These are phyloP conservation scores for Vigna angularis DNA, from an alignment of 306 rosid genomes.

Conservation along the genomic window DNA sequence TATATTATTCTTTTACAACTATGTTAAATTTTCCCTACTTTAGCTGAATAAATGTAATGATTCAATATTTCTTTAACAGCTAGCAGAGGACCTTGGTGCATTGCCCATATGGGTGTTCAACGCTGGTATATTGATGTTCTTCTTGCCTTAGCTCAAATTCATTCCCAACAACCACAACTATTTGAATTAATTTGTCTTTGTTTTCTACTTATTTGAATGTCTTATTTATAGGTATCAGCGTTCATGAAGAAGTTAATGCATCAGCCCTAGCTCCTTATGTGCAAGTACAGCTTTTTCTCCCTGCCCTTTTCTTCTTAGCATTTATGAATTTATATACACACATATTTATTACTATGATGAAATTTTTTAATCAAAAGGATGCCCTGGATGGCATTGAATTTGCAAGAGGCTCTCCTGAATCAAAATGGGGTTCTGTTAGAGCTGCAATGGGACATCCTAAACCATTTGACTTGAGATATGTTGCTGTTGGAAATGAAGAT, in stretches of 20 bases:
- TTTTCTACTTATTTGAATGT: slow-evolving; percentile 38
- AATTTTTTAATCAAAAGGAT: slow-evolving; percentile 56
- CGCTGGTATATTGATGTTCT: slow-evolving; percentile 61
- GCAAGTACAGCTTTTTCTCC: slow-evolving; percentile 53
- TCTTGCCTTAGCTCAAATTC: neutral
- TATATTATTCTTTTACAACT: slow-evolving; percentile 11
- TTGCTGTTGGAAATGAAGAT: slow-evolving; percentile 93
- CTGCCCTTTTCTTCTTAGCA: neutral
- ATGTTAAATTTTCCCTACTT: neutral
- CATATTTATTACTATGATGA: neutral
- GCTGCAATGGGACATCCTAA: slow-evolving; percentile 83
- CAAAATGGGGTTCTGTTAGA: slow-evolving; percentile 86
- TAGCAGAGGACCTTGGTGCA: slow-evolving; percentile 83
- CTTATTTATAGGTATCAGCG: slow-evolving; percentile 71
- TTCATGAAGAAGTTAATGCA: slow-evolving; percentile 67
- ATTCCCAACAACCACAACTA: neutral
- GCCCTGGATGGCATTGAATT: slow-evolving; percentile 94
- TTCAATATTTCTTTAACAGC: slow-evolving; percentile 54
- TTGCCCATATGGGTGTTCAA: slow-evolving; percentile 90
- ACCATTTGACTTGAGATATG: slow-evolving; percentile 84
- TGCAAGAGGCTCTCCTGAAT: slow-evolving; percentile 76
- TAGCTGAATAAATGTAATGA: slow-evolving; percentile 12
- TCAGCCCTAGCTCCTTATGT: slow-evolving; percentile 76
- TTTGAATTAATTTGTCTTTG: slow-evolving; percentile 7
- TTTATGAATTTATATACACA: neutral